Evolutionary conservation across 768 basidiomycete species (phyloP).

Genomic region (Symmetrospora coprosmae): DNA sequence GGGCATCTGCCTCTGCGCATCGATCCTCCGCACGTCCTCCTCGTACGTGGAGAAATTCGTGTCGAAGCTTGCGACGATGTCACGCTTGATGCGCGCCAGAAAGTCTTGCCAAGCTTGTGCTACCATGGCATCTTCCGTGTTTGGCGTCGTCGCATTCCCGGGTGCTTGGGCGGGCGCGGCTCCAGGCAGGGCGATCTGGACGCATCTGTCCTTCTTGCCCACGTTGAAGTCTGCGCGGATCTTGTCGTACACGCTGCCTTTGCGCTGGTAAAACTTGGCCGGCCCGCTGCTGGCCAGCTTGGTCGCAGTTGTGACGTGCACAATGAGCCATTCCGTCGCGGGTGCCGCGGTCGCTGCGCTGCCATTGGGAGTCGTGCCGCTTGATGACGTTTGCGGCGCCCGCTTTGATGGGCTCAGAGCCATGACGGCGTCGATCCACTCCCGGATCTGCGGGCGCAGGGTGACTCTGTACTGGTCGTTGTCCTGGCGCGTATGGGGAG

Average conservation of each 20-base stretch:
- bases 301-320: constrained; percentile 68
- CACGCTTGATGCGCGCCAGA: constrained; percentile 76
- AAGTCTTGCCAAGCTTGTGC: constrained; percentile 89
- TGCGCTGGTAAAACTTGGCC: constrained; percentile 56
- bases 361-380: too few species aligned
- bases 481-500: too few species aligned
- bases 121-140: too few species aligned
- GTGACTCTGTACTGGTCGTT: constrained; percentile 61
- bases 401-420: too few species aligned
- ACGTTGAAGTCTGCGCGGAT: constrained; percentile 80
- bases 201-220: constrained; percentile 55
- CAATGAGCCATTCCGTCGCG: constrained; percentile 67
- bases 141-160: too few species aligned
- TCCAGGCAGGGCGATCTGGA: constrained; percentile 2
- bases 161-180: constrained; percentile 47
- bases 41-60: constrained; percentile 59
- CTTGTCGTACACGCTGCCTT: constrained; percentile 72
- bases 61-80: constrained; percentile 71
- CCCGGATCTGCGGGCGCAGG: constrained; percentile 73
- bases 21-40: constrained; percentile 79
- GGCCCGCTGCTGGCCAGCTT: constrained; percentile 31
- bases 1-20: constrained; percentile 75
- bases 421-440: constrained; percentile 67
- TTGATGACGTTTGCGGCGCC: too few species aligned
- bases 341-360: constrained; percentile 33